Conservation (phyloP, 2,329 filamentous ascomycete genomes). For the Orbilia ellipsospora region DNA sequence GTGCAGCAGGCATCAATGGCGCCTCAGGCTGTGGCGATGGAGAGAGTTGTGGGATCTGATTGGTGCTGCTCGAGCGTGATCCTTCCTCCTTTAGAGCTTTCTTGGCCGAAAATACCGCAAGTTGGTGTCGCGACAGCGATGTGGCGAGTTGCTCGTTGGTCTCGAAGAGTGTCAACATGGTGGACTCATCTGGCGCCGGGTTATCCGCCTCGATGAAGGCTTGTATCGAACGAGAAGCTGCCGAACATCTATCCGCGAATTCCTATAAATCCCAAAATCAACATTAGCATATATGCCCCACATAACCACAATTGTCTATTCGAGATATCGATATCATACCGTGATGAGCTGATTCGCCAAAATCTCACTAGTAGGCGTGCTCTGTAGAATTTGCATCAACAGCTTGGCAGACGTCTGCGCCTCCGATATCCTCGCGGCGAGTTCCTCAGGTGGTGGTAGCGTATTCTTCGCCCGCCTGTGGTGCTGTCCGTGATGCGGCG, state of each 20-base stretch:
- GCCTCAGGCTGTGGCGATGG: conserved; percentile 36
- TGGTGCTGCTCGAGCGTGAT: conserved; percentile 33
- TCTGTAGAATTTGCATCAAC: conserved; percentile 89
- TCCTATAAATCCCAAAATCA: conserved; percentile 65
- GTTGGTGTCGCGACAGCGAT: conserved; percentile 84
- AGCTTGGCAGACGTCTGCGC: conserved; percentile 90
- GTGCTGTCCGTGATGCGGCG: conserved; percentile 27
- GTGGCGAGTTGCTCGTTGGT: conserved; percentile 90
- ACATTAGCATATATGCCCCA: neutral
- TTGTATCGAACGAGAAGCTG: conserved; percentile 83
- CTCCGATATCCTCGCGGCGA: conserved; percentile 86
- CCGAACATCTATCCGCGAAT: conserved; percentile 86
- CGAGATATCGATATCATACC: conserved; percentile 17
- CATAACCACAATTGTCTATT: neutral
- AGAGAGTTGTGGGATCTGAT: conserved; percentile 39
- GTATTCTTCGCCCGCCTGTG: conserved; percentile 58
- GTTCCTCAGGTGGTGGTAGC: conserved; percentile 76
- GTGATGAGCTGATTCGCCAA: conserved; percentile 86
- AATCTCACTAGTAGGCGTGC: conserved; percentile 80
- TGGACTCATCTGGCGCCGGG: conserved; percentile 88
- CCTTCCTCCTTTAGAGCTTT: conserved; percentile 32
- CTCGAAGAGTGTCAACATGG: conserved; percentile 91
- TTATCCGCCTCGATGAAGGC: conserved; percentile 80
- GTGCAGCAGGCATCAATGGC: conserved; percentile 23
- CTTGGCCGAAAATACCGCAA: conserved; percentile 68